Conservation (phyloP, 225 moss, liverwort and hornwort species). For the Polytrichum commune region DNA sequence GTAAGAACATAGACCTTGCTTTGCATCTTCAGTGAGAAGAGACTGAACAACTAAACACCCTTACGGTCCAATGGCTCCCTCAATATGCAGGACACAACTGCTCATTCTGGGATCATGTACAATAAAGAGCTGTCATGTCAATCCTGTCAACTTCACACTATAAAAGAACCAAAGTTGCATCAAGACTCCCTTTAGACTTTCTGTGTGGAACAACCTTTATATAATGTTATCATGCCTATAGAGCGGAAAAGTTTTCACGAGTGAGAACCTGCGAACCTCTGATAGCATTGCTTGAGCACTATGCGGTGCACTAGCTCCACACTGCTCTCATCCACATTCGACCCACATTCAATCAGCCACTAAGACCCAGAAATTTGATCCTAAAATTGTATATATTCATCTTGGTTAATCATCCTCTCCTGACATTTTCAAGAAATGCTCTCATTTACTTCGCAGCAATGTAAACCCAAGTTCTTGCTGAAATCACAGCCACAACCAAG, state of each 20-base stretch:
- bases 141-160: background rate
- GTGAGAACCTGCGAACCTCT: slow-evolving; percentile 62
- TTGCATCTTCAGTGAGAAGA: background rate
- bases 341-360: background rate
- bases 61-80: too few species aligned
- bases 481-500: background rate
- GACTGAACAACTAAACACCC: background rate
- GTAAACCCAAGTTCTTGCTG: background rate
- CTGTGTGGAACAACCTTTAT: too few species aligned
- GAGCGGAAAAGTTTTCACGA: background rate
- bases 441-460: background rate
- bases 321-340: slow-evolving; percentile 36
- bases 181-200: too few species aligned
- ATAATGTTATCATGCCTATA: too few species aligned
- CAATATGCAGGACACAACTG: background rate
- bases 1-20: background rate
- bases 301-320: slow-evolving; percentile 69
- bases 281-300: slow-evolving; percentile 69
- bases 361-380: background rate
- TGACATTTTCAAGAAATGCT: too few species aligned
- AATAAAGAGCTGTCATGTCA: background rate
- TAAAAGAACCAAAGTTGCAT: background rate
- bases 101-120: too few species aligned
- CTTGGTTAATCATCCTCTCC: too few species aligned
- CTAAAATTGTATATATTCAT: too few species aligned